phyloP scores from a whole-genome alignment of 257 asterid genomes.

The Solanum verrucosum region DNA sequence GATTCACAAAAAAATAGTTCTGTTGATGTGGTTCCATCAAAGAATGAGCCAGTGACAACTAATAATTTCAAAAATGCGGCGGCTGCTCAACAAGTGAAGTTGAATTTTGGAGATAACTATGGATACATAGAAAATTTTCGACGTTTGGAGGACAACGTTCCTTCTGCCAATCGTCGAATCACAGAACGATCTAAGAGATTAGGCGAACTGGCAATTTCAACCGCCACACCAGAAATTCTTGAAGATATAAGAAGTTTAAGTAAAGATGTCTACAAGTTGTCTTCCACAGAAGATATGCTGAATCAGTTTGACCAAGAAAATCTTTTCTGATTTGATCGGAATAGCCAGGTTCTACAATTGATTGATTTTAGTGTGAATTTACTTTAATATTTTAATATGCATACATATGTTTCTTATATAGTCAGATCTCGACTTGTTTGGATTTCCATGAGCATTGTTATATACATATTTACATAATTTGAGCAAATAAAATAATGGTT shows the following conservation, averaged over 20 bases:
- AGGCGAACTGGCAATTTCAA: neutral
- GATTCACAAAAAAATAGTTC: neutral
- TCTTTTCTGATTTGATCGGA: neutral
- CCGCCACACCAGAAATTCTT: neutral
- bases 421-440: neutral
- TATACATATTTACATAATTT: neutral
- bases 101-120: neutral
- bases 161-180: neutral
- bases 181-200: neutral
- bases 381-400: no score
- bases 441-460: neutral
- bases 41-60: neutral
- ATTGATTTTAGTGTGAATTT: no score
- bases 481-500: no score
- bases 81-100: neutral
- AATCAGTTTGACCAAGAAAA: neutral
- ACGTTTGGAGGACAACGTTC: neutral
- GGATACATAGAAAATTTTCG: fast-evolving
- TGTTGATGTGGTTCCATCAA: neutral
- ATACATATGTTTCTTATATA: neutral
- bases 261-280: neutral
- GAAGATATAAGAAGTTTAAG: neutral
- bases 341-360: neutral
- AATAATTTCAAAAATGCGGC: neutral
- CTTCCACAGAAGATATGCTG: neutral